Conservation (phyloP, 257 asterid genomes). For the Capsicum chinense region DNA sequence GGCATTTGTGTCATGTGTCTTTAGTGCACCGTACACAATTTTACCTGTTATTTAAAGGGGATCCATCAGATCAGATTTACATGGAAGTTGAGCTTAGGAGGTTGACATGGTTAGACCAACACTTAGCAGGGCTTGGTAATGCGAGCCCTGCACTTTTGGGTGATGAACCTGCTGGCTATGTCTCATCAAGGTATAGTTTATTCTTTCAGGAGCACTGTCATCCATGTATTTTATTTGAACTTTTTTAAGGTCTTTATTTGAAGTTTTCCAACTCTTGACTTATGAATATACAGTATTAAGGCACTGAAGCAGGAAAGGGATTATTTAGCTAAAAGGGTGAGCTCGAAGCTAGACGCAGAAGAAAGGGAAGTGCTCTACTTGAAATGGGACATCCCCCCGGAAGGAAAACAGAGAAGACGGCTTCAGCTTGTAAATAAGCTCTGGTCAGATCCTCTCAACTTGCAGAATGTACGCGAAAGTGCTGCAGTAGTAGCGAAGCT, state of each 20-base stretch:
- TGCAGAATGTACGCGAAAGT: constrained; percentile 81
- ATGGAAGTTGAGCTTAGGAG: constrained; percentile 93
- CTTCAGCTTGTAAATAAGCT: constrained; percentile 76
- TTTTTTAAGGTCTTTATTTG: not conserved
- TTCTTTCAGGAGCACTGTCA: not conserved
- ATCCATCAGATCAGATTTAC: constrained; percentile 81
- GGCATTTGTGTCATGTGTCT: constrained; percentile 97
- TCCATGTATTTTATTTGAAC: not conserved
- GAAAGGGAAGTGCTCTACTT: constrained; percentile 81
- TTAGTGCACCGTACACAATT: constrained; percentile 89
- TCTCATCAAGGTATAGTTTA: constrained; percentile 69
- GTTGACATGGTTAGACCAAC: constrained; percentile 92
- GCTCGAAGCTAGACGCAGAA: constrained; percentile 66
- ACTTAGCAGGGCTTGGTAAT: constrained; percentile 85
- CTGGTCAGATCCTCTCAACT: constrained; percentile 84
- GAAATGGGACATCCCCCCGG: constrained; percentile 85
- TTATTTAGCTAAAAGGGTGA: constrained; percentile 82
- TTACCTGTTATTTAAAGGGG: constrained; percentile 80
- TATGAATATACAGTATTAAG: constrained; percentile 61
- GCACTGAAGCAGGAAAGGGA: constrained; percentile 95
- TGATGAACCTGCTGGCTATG: constrained; percentile 87
- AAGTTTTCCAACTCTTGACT: not conserved
- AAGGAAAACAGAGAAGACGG: constrained; percentile 76
- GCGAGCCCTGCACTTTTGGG: constrained; percentile 99
- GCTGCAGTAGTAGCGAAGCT: constrained; percentile 92